phyloP scores from a whole-genome alignment of 73 alveolate genomes.

The Stentor roeselii region DNA sequence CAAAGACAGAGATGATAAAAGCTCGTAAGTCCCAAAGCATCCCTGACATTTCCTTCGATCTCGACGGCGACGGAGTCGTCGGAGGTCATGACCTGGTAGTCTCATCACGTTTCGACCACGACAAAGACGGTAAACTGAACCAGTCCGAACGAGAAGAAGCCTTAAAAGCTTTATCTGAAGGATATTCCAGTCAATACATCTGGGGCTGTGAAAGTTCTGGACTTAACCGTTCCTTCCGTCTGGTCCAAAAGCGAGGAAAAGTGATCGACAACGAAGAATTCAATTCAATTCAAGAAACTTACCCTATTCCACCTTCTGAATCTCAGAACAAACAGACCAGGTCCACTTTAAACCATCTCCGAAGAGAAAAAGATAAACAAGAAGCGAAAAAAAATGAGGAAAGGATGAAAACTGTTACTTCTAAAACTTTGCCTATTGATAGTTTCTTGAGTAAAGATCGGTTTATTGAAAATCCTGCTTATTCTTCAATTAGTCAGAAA shows the following conservation, averaged over 20 bases:
- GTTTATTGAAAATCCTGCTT: neutral
- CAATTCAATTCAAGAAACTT: neutral
- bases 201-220: slow-evolving; percentile 27
- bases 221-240: slow-evolving; percentile 7
- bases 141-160: slow-evolving; percentile 60
- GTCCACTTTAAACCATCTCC: neutral
- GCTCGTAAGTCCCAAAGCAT: slow-evolving; percentile 48
- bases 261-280: neutral
- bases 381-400: neutral
- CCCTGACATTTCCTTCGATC: slow-evolving; percentile 70
- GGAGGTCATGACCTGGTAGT: slow-evolving; percentile 65
- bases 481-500: neutral
- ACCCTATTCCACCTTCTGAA: neutral
- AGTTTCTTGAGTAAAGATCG: neutral
- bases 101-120: slow-evolving; percentile 58
- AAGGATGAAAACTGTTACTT: neutral
- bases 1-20: neutral
- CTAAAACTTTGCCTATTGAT: neutral
- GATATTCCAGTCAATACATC: neutral
- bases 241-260: neutral
- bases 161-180: slow-evolving; percentile 30
- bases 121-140: slow-evolving; percentile 71
- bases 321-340: neutral
- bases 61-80: slow-evolving; percentile 71
- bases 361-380: neutral